Base-by-base conservation (phyloP, 768 basidiomycete genomes). In the Chalciporus piperatus region DNA sequence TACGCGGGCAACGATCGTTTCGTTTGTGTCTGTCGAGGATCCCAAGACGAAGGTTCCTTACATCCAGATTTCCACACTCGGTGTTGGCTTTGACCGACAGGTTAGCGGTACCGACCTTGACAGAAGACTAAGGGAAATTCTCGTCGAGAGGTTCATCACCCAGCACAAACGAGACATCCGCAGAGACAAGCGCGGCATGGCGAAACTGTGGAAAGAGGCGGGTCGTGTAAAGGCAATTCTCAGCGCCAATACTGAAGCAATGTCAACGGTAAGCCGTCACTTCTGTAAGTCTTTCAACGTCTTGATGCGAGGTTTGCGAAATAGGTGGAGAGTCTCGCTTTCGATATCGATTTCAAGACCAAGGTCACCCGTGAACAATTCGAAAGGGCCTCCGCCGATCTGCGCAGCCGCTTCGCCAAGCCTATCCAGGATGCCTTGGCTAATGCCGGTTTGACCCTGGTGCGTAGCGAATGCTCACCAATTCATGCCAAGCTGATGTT, bases 131-230 rank as follows among this genome's bases (percentile, higher is more conserved):
- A 80, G 92, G 52, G 87, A 96, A 30, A 78, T 94, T 46, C 77
- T 99, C 47, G 73, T 87, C 23, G 80, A 80, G 44, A 78, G 78
- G 46, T 97, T 98, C 70, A 82, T 87, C 63, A 66, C 73, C 45
- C 89, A 87, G 70, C 74, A 87, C 52, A 81, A 81, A 59, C 79
- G 71, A 65, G 83, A 85, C 55, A 79, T 93, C 33, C 78, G 81
- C 25, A 74, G 75, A 57, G 90, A 95, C 63, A 83, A 84, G 64
- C 79, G 84, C 49, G 95, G 87, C 2, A 88, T 97, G 86, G 89
- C 91, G 5, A 96, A 95, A 70, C 73, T 98, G 6, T 88, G 91
- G 83, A 96, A 95, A 67, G 97, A 99, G 70, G 92, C 96, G 1
- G 82, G 81, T 16, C 81, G 95, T 52, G 81, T 98, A 59, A 99